A percentile compares a stretch with the other conserved stretches of the same genome.
phyloP scores from a whole-genome alignment of 345 rosid species.

The Murraya paniculata region DNA sequence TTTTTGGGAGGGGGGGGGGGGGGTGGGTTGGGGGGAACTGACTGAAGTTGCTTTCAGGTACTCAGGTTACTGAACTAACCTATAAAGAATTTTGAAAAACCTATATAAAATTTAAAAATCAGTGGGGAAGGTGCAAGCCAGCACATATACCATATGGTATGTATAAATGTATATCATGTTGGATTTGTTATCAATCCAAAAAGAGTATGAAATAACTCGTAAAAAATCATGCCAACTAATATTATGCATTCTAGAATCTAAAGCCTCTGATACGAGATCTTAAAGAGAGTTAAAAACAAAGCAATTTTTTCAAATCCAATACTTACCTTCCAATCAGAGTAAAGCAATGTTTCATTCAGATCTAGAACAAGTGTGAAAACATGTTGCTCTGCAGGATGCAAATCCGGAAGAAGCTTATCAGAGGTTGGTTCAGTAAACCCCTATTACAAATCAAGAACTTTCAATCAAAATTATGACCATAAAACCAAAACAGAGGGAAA shows the following conservation, averaged over 20 bases:
- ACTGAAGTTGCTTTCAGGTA: neutral
- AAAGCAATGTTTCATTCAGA: slow-evolving; percentile 86
- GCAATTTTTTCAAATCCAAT: neutral
- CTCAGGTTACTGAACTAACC: neutral
- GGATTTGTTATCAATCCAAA: neutral
- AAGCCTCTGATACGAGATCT: neutral
- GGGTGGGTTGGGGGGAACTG: neutral
- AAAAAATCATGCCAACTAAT: neutral
- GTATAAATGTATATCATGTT: neutral
- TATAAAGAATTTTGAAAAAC: neutral
- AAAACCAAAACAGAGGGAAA: slow-evolving; percentile 1
- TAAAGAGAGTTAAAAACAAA: neutral
- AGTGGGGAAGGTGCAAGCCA: neutral
- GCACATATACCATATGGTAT: neutral
- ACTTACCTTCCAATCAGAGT: slow-evolving; percentile 91
- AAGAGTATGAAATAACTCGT: neutral
- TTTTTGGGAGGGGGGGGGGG: too few species aligned
- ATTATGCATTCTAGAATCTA: neutral
- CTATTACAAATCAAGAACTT: slow-evolving; percentile 30
- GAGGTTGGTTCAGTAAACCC: slow-evolving; percentile 92
- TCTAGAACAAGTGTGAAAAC: slow-evolving; percentile 91
- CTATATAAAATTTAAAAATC: neutral
- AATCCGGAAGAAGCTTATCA: slow-evolving; percentile 97
- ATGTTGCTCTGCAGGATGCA: slow-evolving; percentile 83
- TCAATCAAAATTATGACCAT: neutral